Evolutionary conservation across 192 early-diverging fungal genomes (phyloP), one percentile per base, ranked within the genome.

Genomic region (Linnemannia elongata): DNA sequence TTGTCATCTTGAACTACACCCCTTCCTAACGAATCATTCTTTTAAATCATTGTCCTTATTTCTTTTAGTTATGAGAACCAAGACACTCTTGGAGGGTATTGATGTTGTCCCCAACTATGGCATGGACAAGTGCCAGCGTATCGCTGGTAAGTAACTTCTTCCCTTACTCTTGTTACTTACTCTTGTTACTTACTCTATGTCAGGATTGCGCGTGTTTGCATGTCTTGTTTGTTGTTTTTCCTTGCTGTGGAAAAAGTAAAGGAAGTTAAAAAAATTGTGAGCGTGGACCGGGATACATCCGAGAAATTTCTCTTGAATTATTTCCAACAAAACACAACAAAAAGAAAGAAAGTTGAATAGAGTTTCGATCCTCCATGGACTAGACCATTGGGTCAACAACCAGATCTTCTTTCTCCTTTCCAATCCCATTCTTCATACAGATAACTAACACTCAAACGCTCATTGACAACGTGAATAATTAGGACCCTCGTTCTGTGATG

Each of bases 401-500:
- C 18, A 39, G 35, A 22, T 54, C 44, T 30, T 35, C 22, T 38
- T 42, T 27, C 38, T 10, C 45, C 45, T 74, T 9, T 47, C 2
- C 44, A 22, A n/a, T 33, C 15, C 7, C 22, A 30, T 6, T 30
- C 60, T 12, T 66, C 27, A 66, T 4, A 33, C 27, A 4, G 24
- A 66, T 5, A 33, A 33, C 15, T 66, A 66, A 66, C 60, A 57
- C 55, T 24, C 55, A 6, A 57, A 18, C n/a, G 24, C 9, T 57
- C 27, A 3, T 66, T 1, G 27, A 4, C 60, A 13, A 30, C 35
- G 18, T 63, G 27, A 22, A n/a, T 17, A 20, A 39, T 52, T 74
- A 86, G 83, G 78, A 6, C 83, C 83, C 30, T 55, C 69, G 0
- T 80, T 45, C 75, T 86, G 83, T n/a, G 83, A 86, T 77, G 83